These are phyloP conservation scores for Trypanosoma lewisi DNA, from an alignment of 208 protist genomes.

Conservation along the genomic window DNA sequence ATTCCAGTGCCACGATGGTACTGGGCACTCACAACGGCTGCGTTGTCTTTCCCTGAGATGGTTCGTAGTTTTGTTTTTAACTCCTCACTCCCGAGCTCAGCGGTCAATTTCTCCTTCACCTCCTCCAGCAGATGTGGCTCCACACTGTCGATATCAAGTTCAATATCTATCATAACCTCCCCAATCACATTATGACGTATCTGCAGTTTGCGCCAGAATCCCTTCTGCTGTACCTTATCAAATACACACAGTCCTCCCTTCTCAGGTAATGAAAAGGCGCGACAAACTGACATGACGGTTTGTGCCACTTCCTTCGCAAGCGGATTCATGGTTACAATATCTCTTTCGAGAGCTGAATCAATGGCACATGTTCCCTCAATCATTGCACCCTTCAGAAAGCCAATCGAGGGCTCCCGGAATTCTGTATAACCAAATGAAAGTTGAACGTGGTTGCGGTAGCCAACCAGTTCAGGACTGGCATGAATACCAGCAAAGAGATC, in stretches of 20 bases:
- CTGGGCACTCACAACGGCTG: slow-evolving; percentile 63
- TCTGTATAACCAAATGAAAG: slow-evolving; percentile 80
- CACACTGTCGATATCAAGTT: slow-evolving; percentile 48
- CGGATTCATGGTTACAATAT: slow-evolving; percentile 66
- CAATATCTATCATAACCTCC: slow-evolving; percentile 82
- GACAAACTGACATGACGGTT: slow-evolving; percentile 46
- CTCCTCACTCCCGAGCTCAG: slow-evolving; percentile 21
- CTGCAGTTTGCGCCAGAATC: slow-evolving; percentile 91
- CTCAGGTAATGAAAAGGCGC: slow-evolving; percentile 30
- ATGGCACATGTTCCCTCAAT: slow-evolving; percentile 71
- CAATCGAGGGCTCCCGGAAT: slow-evolving; percentile 48
- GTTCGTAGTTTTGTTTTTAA: slow-evolving; percentile 27
- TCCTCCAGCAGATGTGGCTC: slow-evolving; percentile 29
- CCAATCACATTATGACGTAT: slow-evolving; percentile 86
- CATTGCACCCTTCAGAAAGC: slow-evolving; percentile 71
- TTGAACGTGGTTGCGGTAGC: slow-evolving; percentile 93
- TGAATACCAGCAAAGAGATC: slow-evolving; percentile 65
- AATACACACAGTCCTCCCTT: slow-evolving; percentile 52
- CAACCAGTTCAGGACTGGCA: slow-evolving; percentile 54
- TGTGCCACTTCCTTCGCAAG: slow-evolving; percentile 53
- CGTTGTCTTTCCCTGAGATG: slow-evolving; percentile 26
- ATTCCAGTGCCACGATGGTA: slow-evolving; percentile 82
- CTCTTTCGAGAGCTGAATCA: slow-evolving; percentile 45
- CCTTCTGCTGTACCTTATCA: slow-evolving; percentile 69
- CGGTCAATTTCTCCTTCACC: slow-evolving; percentile 45